Conservation (phyloP, 768 basidiomycete genomes). For the Clathrus columnatus region DNA sequence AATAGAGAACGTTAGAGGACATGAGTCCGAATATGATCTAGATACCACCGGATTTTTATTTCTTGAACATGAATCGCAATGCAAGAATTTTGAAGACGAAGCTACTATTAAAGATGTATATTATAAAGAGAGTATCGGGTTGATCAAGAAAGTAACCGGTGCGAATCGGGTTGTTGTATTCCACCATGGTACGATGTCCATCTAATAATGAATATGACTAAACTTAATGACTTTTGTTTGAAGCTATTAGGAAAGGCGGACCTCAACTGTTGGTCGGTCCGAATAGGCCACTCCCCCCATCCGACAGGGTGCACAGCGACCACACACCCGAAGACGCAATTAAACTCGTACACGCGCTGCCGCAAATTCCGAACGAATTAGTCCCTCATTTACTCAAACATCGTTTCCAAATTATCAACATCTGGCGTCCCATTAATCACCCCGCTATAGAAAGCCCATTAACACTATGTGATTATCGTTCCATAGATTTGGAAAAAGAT, state of each 20-base stretch:
- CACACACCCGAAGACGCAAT: slow-evolving; percentile 27
- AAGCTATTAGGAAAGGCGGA: slow-evolving; percentile 36
- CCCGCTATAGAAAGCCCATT: slow-evolving; percentile 41
- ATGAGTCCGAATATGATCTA: slow-evolving; percentile 21
- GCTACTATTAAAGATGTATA: slow-evolving; percentile 29
- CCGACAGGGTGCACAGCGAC: slow-evolving; percentile 41
- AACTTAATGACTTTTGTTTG: not conserved
- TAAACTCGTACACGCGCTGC: slow-evolving; percentile 34
- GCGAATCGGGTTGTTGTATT: slow-evolving; percentile 33
- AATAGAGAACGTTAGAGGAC: slow-evolving; percentile 28
- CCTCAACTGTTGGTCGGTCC: slow-evolving; percentile 28
- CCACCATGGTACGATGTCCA: slow-evolving; percentile 36
- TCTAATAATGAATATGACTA: no score
- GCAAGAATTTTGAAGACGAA: slow-evolving; percentile 24
- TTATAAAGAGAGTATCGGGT: slow-evolving; percentile 30
- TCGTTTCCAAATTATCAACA: slow-evolving; percentile 45
- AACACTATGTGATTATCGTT: slow-evolving; percentile 39
- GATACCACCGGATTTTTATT: slow-evolving; percentile 39
- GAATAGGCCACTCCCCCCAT: slow-evolving; percentile 36
- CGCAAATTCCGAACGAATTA: slow-evolving; percentile 34
- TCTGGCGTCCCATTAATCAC: slow-evolving; percentile 39
- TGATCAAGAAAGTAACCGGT: slow-evolving; percentile 32
- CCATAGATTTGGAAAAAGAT: slow-evolving; percentile 27
- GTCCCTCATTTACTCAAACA: slow-evolving; percentile 29
- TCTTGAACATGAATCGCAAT: slow-evolving; percentile 18